phyloP scores from a whole-genome alignment of 2,329 filamentous ascomycete genomes.

The Colletotrichum australisinense region DNA sequence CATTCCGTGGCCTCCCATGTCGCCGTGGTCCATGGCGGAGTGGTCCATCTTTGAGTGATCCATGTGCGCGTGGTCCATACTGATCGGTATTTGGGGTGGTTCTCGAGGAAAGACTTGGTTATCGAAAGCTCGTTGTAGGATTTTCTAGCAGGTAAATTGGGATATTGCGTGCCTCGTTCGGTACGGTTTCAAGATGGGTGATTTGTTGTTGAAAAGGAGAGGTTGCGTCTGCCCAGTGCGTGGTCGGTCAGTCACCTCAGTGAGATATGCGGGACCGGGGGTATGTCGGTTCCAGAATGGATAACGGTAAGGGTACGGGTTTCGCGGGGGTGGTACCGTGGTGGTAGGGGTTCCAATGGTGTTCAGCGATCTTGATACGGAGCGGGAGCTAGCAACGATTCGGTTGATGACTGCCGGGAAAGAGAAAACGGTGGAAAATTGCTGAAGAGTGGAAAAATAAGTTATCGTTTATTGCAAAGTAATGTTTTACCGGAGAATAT shows the following conservation, averaged over 20 bases:
- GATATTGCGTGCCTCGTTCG: neutral
- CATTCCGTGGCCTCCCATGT: constrained; percentile 61
- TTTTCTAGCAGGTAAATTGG: neutral
- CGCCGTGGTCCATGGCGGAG: constrained; percentile 57
- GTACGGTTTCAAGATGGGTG: neutral
- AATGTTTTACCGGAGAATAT: neutral
- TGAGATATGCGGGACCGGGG: neutral
- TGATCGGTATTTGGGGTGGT: neutral
- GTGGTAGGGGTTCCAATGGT: neutral
- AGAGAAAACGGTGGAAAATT: neutral
- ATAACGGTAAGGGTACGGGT: constrained; percentile 1
- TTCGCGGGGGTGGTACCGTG: constrained; percentile 9
- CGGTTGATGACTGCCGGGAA: neutral
- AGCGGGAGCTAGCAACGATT: constrained; percentile 17
- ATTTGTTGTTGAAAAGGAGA: neutral
- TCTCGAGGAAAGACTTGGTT: neutral
- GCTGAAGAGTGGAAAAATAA: neutral
- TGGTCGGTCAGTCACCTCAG: neutral
- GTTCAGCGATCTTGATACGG: neutral
- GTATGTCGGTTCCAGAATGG: neutral
- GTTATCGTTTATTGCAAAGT: neutral
- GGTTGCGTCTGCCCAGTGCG: neutral
- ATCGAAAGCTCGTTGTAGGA: neutral
- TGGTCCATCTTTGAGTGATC: constrained; percentile 58
- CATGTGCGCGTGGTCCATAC: constrained; percentile 44